These are phyloP conservation scores for Venturia oleaginea DNA, from an alignment of 2,329 filamentous ascomycete genomes.

Conservation along the genomic window DNA sequence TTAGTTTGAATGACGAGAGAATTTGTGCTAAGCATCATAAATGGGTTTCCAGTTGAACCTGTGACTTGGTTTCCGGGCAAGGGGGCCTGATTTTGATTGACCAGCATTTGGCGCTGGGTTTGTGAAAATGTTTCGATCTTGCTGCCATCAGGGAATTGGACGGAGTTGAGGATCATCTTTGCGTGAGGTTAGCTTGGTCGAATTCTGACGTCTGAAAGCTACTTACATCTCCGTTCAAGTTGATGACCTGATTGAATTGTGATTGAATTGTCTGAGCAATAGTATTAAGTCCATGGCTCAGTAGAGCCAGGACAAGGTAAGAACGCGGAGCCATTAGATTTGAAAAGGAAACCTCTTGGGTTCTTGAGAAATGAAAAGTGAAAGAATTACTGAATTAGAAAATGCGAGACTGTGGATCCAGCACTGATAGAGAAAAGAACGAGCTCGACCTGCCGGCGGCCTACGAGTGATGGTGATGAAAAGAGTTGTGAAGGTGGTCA, in stretches of 20 bases:
- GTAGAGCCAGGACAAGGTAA: slow-evolving; percentile 7
- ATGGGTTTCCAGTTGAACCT: slow-evolving; percentile 28
- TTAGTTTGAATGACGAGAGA: slow-evolving; percentile 30
- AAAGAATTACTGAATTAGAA: slow-evolving; percentile 2
- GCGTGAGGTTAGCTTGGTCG: not conserved
- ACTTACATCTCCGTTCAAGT: slow-evolving; percentile 31
- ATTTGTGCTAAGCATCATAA: slow-evolving; percentile 25
- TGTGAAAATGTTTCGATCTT: slow-evolving; percentile 30
- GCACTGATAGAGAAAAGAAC: slow-evolving; percentile 6
- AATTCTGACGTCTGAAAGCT: not conserved
- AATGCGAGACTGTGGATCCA: not conserved
- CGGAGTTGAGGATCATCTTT: slow-evolving; percentile 29
- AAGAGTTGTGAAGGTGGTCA: not conserved
- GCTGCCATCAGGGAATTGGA: slow-evolving; percentile 28
- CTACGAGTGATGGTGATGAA: not conserved
- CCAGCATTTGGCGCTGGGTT: slow-evolving; percentile 30
- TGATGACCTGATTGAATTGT: slow-evolving; percentile 31
- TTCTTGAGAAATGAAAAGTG: not conserved
- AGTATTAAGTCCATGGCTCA: slow-evolving; percentile 14
- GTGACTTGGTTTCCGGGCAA: slow-evolving; percentile 29
- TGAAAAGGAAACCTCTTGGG: slow-evolving; percentile 2
- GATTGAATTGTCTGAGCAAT: slow-evolving; percentile 24
- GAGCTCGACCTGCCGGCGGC: slow-evolving; percentile 8
- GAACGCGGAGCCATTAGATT: slow-evolving; percentile 9
- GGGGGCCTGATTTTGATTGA: slow-evolving; percentile 30